Percentiles rank a stretch among this genome's conserved stretches.
phyloP scores from a whole-genome alignment of 768 basidiomycete genomes.

The Pleurotus platypus region DNA sequence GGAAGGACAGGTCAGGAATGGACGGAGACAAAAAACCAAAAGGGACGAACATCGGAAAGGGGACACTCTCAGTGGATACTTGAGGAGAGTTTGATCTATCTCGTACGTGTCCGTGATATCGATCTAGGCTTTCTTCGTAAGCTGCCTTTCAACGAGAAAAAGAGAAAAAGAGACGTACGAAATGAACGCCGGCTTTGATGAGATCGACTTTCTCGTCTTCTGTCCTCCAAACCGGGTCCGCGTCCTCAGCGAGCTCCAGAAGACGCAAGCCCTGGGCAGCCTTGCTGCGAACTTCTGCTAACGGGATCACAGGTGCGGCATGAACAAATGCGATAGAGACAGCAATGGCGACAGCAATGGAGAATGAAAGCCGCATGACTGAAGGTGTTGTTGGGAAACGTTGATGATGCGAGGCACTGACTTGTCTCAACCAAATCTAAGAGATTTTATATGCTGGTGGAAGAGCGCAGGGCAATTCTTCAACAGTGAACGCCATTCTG shows the following conservation, averaged over 20 bases:
- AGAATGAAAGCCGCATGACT: neutral
- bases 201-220: conserved; percentile 27
- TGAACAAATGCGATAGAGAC: neutral
- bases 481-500: neutral
- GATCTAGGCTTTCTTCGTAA: conserved; percentile 19
- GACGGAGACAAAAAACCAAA: neutral
- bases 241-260: conserved; percentile 23
- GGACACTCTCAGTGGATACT: neutral
- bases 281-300: conserved; percentile 12
- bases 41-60: neutral
- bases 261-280: conserved; percentile 27
- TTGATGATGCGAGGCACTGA: neutral
- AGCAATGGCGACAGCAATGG: neutral
- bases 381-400: neutral
- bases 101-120: conserved; percentile 30
- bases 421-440: neutral
- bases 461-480: no score
- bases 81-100: conserved; percentile 10
- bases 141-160: neutral
- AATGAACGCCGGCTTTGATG: conserved; percentile 17
- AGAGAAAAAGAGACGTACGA: conserved; percentile 16
- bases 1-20: neutral
- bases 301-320: conserved; percentile 8
- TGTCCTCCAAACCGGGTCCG: conserved; percentile 27
- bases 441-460: neutral